Percentiles rank a stretch among this genome's conserved stretches.
Conservation (phyloP, 2,329 filamentous ascomycete genomes). For the Claviceps capensis region DNA sequence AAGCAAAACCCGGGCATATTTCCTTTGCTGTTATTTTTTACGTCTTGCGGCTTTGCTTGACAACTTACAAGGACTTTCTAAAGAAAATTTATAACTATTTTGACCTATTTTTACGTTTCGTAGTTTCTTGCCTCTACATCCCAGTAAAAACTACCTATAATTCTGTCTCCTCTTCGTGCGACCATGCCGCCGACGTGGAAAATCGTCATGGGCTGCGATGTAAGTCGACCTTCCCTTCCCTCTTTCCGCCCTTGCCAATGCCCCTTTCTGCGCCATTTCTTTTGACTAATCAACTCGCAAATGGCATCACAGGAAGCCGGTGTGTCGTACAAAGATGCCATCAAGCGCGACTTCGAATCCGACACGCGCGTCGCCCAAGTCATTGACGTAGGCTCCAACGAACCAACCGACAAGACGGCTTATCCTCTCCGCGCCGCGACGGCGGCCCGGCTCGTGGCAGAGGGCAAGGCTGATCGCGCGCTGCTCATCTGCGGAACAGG, state of each 20-base stretch:
- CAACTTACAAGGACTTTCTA: background rate
- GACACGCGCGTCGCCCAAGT: constrained; percentile 54
- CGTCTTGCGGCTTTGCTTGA: background rate
- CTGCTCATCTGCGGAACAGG: constrained; percentile 78
- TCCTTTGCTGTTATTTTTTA: background rate
- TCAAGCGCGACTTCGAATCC: constrained; percentile 58
- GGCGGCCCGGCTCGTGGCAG: constrained; percentile 49
- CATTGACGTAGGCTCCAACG: constrained; percentile 60
- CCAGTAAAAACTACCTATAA: background rate
- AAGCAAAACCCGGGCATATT: background rate
- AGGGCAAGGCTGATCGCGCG: constrained; percentile 59
- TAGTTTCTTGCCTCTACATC: background rate
- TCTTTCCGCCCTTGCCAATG: too few species aligned
- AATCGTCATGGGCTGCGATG: constrained; percentile 41
- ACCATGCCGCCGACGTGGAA: constrained; percentile 35
- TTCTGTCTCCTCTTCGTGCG: background rate
- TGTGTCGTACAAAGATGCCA: constrained; percentile 62
- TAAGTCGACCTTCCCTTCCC: constrained; percentile 18
- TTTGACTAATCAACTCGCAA: background rate
- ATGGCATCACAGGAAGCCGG: constrained; percentile 46
- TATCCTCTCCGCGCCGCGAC: constrained; percentile 69
- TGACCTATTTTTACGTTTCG: background rate
- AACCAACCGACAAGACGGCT: constrained; percentile 57
- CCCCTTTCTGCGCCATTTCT: background rate
- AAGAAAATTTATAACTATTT: background rate